phyloP scores from a whole-genome alignment of 2,329 filamentous ascomycete genomes.

The Aspergillus alliaceus region DNA sequence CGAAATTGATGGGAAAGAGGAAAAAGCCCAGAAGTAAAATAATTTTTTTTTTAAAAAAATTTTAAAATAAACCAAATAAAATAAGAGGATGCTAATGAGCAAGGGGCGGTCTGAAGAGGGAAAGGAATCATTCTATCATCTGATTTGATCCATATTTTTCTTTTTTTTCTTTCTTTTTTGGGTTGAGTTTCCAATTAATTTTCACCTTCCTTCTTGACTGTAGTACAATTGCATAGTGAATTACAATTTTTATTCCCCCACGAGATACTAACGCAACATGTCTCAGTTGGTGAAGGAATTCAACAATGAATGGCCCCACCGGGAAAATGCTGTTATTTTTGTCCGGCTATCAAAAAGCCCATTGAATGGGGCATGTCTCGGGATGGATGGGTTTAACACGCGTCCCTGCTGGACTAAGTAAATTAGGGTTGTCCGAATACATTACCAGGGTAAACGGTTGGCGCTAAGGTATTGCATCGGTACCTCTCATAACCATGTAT shows the following conservation, averaged over 20 bases:
- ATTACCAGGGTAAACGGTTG: neutral
- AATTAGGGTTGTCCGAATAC: neutral
- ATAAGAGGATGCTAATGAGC: no score
- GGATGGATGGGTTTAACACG: slow-evolving; percentile 2
- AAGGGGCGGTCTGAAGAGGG: no score
- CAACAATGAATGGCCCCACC: no score
- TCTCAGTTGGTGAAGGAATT: neutral
- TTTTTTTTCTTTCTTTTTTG: no score
- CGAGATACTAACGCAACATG: neutral
- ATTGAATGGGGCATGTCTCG: slow-evolving; percentile 8
- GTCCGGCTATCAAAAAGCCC: neutral
- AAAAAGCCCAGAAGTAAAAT: neutral
- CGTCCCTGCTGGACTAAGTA: neutral
- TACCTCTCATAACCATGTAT: no score
- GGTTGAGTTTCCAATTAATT: no score
- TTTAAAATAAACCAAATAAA: neutral
- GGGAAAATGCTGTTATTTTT: neutral
- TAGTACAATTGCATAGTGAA: neutral
- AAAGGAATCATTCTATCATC: no score
- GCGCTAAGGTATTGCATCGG: neutral
- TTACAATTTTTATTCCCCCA: neutral
- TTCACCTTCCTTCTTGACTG: no score
- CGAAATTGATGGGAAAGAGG: neutral
- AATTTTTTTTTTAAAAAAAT: neutral
- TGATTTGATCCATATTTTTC: no score